Conservation (phyloP, 176 grass and related monocot genomes). For the Elaeis guineensis region DNA sequence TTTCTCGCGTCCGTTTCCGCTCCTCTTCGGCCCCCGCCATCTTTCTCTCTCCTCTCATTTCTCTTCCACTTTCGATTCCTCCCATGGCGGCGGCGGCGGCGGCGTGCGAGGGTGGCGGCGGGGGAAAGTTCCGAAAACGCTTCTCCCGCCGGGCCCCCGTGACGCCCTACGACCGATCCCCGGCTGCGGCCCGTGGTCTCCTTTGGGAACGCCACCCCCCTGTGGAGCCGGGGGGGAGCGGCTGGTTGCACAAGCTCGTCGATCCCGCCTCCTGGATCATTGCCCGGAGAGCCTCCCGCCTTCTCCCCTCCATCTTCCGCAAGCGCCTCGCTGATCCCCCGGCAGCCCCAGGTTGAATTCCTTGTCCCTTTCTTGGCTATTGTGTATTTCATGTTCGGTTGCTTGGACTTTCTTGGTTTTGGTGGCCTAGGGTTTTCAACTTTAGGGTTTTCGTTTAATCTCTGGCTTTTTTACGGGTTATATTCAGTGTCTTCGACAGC, state of each 20-base stretch:
- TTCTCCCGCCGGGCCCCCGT: background rate
- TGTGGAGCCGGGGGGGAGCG: background rate
- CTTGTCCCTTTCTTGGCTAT: no score
- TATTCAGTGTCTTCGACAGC: no score
- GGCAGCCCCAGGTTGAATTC: background rate
- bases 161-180: background rate
- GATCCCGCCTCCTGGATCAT: conserved; percentile 28
- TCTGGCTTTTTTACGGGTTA: no score
- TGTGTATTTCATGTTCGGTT: no score
- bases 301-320: conserved; percentile 31
- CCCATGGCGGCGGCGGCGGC: no score
- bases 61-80: no score
- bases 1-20: no score
- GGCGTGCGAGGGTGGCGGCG: background rate
- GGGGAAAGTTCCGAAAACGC: conserved; percentile 7
- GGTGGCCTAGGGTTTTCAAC: no score
- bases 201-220: background rate
- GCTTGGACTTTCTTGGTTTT: no score
- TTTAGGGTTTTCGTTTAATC: no score
- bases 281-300: conserved; percentile 18
- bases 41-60: no score
- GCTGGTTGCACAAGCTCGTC: conserved; percentile 25
- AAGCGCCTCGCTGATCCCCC: conserved; percentile 12
- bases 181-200: background rate
- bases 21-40: no score